phyloP scores from a whole-genome alignment of 306 rosid genomes.

The Prunus padus region DNA sequence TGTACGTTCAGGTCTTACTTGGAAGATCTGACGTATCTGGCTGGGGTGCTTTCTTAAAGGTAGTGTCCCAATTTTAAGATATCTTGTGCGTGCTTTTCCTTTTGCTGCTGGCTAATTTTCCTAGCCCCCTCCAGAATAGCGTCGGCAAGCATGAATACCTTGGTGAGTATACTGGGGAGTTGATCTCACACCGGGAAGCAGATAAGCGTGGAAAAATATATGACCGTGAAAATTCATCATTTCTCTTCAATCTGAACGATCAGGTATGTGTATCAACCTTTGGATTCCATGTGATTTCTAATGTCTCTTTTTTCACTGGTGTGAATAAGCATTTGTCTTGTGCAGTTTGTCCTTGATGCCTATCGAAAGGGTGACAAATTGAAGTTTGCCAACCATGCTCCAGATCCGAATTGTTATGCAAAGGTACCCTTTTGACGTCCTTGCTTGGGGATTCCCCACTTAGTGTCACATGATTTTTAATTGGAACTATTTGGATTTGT shows the following conservation, averaged over 20 bases:
- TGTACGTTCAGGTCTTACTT: slow-evolving; percentile 71
- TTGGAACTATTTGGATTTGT: background rate
- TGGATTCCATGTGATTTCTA: background rate
- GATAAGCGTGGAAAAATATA: slow-evolving; percentile 99
- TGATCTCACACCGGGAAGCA: slow-evolving; percentile 95
- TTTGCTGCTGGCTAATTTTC: slow-evolving; percentile 35
- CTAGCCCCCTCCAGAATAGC: slow-evolving; percentile 64
- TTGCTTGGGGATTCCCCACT: background rate
- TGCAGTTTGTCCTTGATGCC: slow-evolving; percentile 98
- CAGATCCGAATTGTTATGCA: slow-evolving; percentile 98
- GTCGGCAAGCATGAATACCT: slow-evolving; percentile 99
- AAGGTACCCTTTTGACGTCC: slow-evolving; percentile 49
- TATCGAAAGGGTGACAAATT: slow-evolving; percentile 95
- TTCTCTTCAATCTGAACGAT: slow-evolving; percentile 95
- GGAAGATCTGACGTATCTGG: slow-evolving; percentile 98
- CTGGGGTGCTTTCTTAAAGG: slow-evolving; percentile 99
- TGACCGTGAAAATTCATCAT: slow-evolving; percentile 97
- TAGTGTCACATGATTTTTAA: background rate
- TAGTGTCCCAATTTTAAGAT: slow-evolving; percentile 27
- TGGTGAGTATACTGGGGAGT: slow-evolving; percentile 98
- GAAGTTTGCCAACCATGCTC: slow-evolving; percentile 97
- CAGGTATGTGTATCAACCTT: slow-evolving; percentile 58
- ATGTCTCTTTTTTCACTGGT: background rate
- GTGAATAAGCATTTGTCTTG: slow-evolving; percentile 16
- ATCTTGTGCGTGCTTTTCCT: slow-evolving; percentile 8